Base-by-base conservation (phyloP, 306 rosid genomes). In the Clitoria ternatea region DNA sequence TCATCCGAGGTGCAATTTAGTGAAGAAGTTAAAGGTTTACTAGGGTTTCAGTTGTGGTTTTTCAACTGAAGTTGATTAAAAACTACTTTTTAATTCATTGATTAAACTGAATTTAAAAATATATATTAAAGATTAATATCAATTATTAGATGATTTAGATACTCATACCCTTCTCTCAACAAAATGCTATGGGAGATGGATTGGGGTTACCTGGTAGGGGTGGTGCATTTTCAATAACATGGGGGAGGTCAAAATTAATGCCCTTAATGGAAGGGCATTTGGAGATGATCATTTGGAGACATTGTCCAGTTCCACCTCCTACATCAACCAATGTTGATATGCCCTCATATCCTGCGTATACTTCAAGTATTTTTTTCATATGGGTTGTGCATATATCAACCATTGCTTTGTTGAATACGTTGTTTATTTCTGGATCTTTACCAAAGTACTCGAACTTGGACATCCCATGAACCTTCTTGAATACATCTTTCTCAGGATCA, bases 161-260 rank as follows among this genome's bases (percentile, higher is more conserved):
- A n/a, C n/a, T n/a, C n/a, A n/a, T n/a, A n/a, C n/a, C n/a, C n/a
- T n/a, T n/a, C n/a, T n/a, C n/a, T n/a, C n/a, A n/a, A n/a, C n/a
- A n/a, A n/a, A n/a, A n/a, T n/a, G n/a, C n/a, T n/a, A n/a, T n/a
- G n/a, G n/a, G 48, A 20, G 23, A 29, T 55, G 62, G 26, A 22
- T 53, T 26, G 18, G 1, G 18, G 1, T 35, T 82, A 78, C 81
- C 79, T 2, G 72, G 30, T 74, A 40, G 0, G 3, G 64, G 42
- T 26, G 76, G 26, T 4, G 83, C 56, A 2, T 78, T 65, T 27
- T 74, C 37, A 50, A 74, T 78, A 3, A 82, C 86, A n/a, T 78
- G 83, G 0, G 83, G 81, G 7, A 78, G 57, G 62, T 82, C 83
- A 66, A 78, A 82, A 50, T 82, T 82, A 37, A 82, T 50, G 0